These are phyloP conservation scores for Sergeia podlipaevii DNA, from an alignment of 208 protist genomes.

Conservation along the genomic window DNA sequence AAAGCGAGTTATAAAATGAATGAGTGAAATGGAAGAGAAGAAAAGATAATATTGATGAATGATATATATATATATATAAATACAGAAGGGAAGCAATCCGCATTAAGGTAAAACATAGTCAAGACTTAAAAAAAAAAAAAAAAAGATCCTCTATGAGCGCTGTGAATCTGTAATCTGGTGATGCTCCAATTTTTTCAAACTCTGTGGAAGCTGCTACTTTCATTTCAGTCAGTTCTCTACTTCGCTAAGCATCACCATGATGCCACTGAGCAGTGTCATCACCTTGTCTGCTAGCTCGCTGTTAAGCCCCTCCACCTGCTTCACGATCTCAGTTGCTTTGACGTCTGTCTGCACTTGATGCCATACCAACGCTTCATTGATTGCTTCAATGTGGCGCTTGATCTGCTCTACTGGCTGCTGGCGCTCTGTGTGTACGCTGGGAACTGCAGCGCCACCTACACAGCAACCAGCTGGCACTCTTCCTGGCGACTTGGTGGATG, in stretches of 20 bases:
- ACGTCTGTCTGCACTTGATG: constrained; percentile 37
- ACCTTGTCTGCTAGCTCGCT: constrained; percentile 28
- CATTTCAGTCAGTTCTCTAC: constrained; percentile 18
- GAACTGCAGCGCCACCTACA: no score
- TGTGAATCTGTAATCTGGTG: background rate
- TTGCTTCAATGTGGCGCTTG: constrained; percentile 21
- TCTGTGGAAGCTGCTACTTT: constrained; percentile 7
- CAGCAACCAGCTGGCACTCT: no score
- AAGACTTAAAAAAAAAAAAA: constrained; percentile 8
- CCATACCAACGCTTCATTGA: constrained; percentile 47
- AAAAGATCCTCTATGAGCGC: background rate
- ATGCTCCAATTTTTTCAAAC: constrained; percentile 7
- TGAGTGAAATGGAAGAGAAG: constrained; percentile 7
- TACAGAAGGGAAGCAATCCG: constrained; percentile 8
- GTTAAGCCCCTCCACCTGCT: constrained; percentile 29
- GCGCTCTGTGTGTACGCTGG: no score
- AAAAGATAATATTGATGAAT: constrained; percentile 21
- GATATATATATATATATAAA: constrained; percentile 7
- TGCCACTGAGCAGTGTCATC: constrained; percentile 44
- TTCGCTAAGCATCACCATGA: constrained; percentile 43
- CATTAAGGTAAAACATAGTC: background rate
- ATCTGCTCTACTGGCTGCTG: no score
- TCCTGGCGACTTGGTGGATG: no score
- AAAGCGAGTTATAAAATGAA: constrained; percentile 5
- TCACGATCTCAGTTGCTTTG: constrained; percentile 20